Evolutionary conservation across 2,329 filamentous ascomycete genomes (phyloP), one percentile per base, ranked within the genome.

Genomic region (Cercospora berteroae): DNA sequence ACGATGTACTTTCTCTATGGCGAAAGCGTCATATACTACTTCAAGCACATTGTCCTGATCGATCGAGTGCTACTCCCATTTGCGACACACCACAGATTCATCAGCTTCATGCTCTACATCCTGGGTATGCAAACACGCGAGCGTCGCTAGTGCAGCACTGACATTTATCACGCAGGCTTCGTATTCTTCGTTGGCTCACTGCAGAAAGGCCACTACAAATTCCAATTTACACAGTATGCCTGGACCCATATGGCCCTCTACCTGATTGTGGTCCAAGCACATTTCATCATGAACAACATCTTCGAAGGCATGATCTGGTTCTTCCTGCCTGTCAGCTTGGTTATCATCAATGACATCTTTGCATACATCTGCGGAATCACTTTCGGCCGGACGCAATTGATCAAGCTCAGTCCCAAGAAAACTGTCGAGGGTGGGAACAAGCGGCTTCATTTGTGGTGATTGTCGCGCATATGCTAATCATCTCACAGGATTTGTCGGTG

Each of bases 281-380:
- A 99, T 80, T 99, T 99, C 80, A 93, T 98, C 82, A 98, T 99
- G 92, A 99, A 99, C 86, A 99, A 99, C 81, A 91, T 99, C 72
- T 96, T 99, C 75, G 95, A 99, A 82, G 95, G 95, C 82, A 93
- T 99, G 91, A 96, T 99, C 79, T 99, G 95, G 95, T 98, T 99
- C 85, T 97, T 98, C 86, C 83, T 99, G 55, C 95, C 95, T 7
- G 94, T 93, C 7, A 90, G 93, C 63, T 87, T 99, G 74, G 95
- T 99, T 79, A 97, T 99, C 78, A 97, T 92, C 71, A 99, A 99
- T 80, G 95, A 99, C 78, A 99, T 99, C 71, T 98, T 96, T 76
- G 95, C 95, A 75, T 99, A 99, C 79, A 89, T 99, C 69, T 97
- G 94, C 79, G 95, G 95, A 68, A 98, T 99, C 77, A 94, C 94